phyloP scores from a whole-genome alignment of 192 early-diverging fungal species.

The Chytriomyces confervae region DNA sequence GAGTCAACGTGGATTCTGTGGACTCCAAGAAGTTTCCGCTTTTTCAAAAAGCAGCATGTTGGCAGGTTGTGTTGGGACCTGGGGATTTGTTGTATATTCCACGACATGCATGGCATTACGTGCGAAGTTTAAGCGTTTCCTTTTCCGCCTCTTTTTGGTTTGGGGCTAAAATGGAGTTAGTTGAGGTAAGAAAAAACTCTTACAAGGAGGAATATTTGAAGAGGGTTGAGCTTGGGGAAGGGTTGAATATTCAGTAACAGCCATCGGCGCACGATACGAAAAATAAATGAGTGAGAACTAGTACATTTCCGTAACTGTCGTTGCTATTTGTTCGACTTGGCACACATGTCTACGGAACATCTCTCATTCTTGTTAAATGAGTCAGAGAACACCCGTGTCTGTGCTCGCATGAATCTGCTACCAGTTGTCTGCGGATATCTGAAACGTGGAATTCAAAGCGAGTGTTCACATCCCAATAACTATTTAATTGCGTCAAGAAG shows the following conservation, averaged over 20 bases:
- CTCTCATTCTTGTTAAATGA: too few species aligned
- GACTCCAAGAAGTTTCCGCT: slow-evolving; percentile 48
- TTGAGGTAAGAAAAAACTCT: slow-evolving; percentile 2
- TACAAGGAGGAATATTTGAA: neutral
- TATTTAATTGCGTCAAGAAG: too few species aligned
- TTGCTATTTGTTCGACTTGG: too few species aligned
- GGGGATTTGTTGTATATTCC: slow-evolving; percentile 90
- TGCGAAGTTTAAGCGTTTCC: slow-evolving; percentile 73
- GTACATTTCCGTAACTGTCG: too few species aligned
- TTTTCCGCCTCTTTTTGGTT: slow-evolving; percentile 92
- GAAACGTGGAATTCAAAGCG: too few species aligned
- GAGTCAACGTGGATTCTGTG: slow-evolving; percentile 69
- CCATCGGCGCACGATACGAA: neutral
- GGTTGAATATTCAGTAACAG: slow-evolving; percentile 11
- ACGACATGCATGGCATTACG: slow-evolving; percentile 86
- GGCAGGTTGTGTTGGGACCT: slow-evolving; percentile 72
- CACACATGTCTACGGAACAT: too few species aligned
- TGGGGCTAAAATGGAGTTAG: slow-evolving; percentile 38
- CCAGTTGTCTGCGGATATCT: too few species aligned
- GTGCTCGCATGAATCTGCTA: too few species aligned
- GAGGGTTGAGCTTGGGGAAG: neutral
- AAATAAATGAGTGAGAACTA: too few species aligned
- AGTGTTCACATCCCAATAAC: too few species aligned
- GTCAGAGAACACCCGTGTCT: too few species aligned
- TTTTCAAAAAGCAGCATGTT: slow-evolving; percentile 62